Evolutionary conservation across 352 stramenopile genomes (phyloP).

Genomic region (Phytophthora ohioensis): DNA sequence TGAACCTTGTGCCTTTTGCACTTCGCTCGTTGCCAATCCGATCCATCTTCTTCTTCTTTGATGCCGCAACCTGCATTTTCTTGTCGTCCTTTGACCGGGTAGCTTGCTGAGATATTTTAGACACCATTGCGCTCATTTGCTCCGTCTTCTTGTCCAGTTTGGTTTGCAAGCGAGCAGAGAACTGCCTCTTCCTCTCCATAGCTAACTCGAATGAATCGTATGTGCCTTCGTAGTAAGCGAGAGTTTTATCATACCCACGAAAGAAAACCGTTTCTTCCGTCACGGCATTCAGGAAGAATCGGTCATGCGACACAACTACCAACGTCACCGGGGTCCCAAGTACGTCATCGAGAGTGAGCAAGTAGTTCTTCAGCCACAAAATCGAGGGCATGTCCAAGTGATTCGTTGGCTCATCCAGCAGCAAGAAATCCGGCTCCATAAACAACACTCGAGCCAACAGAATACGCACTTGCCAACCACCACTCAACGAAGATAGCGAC

Average conservation of each 20-base stretch:
- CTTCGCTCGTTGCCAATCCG: slow-evolving; percentile 60
- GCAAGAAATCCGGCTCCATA: slow-evolving; percentile 88
- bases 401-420: slow-evolving; percentile 96
- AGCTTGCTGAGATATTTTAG: slow-evolving; percentile 52
- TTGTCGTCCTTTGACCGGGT: slow-evolving; percentile 64
- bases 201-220: slow-evolving; percentile 67
- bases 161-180: slow-evolving; percentile 54
- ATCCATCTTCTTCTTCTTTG: slow-evolving; percentile 80
- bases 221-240: slow-evolving; percentile 70
- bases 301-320: slow-evolving; percentile 93
- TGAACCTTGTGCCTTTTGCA: slow-evolving; percentile 67
- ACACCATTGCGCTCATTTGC: slow-evolving; percentile 61
- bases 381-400: slow-evolving; percentile 97
- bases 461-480: slow-evolving; percentile 73
- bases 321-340: slow-evolving; percentile 74
- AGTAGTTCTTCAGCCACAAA: slow-evolving; percentile 97
- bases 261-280: slow-evolving; percentile 66
- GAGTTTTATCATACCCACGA: slow-evolving; percentile 60
- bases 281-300: slow-evolving; percentile 95
- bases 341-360: slow-evolving; percentile 94
- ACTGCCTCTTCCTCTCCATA: slow-evolving; percentile 58
- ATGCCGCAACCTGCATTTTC: slow-evolving; percentile 66
- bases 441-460: slow-evolving; percentile 68
- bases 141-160: slow-evolving; percentile 68
- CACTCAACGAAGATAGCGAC: slow-evolving; percentile 56